phyloP scores from a whole-genome alignment of 2,329 filamentous ascomycete genomes.

The Cephalotrichum gorgonifer region DNA sequence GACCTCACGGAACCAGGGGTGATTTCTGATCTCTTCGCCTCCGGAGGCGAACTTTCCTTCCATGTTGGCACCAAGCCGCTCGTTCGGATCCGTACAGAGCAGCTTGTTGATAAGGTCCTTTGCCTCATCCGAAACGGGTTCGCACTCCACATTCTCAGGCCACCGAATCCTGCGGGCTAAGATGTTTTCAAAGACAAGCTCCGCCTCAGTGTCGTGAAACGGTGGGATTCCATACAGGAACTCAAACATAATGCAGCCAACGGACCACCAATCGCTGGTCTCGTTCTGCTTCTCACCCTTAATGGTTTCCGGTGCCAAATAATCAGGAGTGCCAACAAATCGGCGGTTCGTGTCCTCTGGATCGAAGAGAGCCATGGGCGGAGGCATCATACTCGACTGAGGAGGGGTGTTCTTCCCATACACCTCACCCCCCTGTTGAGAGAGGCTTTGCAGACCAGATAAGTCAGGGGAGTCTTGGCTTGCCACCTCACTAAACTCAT shows the following conservation, averaged over 20 bases:
- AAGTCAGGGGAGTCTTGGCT: slow-evolving; percentile 70
- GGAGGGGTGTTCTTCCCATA: slow-evolving; percentile 5
- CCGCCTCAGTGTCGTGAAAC: slow-evolving; percentile 82
- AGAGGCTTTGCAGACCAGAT: slow-evolving; percentile 44
- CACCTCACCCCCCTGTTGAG: slow-evolving; percentile 14
- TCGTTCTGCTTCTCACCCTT: slow-evolving; percentile 92
- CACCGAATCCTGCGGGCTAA: slow-evolving; percentile 81
- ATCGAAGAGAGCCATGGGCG: slow-evolving; percentile 90
- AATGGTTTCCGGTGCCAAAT: slow-evolving; percentile 93
- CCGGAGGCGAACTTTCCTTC: slow-evolving; percentile 75
- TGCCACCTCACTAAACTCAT: slow-evolving; percentile 65
- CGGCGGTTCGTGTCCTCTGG: slow-evolving; percentile 86
- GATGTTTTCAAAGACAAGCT: slow-evolving; percentile 96
- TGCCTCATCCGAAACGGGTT: slow-evolving; percentile 68
- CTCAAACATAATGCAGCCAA: slow-evolving; percentile 97
- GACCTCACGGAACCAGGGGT: slow-evolving; percentile 79
- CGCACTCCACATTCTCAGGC: slow-evolving; percentile 72
- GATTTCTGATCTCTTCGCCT: slow-evolving; percentile 81
- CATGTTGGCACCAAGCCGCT: slow-evolving; percentile 76
- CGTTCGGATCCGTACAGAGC: slow-evolving; percentile 71
- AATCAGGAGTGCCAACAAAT: slow-evolving; percentile 95
- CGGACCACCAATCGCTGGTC: slow-evolving; percentile 98
- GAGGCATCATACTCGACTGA: slow-evolving; percentile 66
- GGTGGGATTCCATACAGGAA: slow-evolving; percentile 89
- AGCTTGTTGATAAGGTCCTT: slow-evolving; percentile 92